Conservation (phyloP, 176 grass and related monocot species). For the Bromus sterilis region DNA sequence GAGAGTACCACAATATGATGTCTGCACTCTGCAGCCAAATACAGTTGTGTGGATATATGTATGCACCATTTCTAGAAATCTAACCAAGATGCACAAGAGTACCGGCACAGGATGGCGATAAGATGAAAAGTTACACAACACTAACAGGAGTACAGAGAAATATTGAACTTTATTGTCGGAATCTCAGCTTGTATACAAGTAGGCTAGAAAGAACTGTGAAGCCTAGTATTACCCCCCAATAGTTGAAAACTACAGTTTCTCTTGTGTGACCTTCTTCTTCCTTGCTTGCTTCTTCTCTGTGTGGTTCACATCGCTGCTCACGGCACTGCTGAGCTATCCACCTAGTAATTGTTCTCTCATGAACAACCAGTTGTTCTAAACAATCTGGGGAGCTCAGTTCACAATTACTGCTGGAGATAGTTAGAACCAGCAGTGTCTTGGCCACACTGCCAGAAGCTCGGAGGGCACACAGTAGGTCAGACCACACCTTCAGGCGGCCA, state of each 20-base stretch:
- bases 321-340: conserved; percentile 52
- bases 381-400: conserved; percentile 23
- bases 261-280: not conserved
- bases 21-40: not conserved
- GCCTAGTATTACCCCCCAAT: conserved; percentile 21
- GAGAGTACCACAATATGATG: not conserved
- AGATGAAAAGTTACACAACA: not conserved
- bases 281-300: not conserved
- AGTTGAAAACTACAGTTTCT: not conserved
- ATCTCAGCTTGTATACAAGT: conserved; percentile 36
- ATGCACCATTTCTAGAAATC: not conserved
- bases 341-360: conserved; percentile 44
- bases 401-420: not conserved
- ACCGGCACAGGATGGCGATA: not conserved
- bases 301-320: not conserved
- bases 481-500: conserved; percentile 36
- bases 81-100: not conserved
- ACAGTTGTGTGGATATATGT: not conserved
- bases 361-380: conserved; percentile 41
- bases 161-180: not conserved
- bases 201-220: conserved; percentile 21
- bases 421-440: conserved; percentile 60
- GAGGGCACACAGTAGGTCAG: conserved; percentile 45
- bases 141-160: not conserved
- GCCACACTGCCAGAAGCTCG: conserved; percentile 57